A percentile compares a stretch with the other conserved stretches of the same genome.
Evolutionary conservation across 768 basidiomycete species (phyloP).

Genomic region (Boletellus emodensis): DNA sequence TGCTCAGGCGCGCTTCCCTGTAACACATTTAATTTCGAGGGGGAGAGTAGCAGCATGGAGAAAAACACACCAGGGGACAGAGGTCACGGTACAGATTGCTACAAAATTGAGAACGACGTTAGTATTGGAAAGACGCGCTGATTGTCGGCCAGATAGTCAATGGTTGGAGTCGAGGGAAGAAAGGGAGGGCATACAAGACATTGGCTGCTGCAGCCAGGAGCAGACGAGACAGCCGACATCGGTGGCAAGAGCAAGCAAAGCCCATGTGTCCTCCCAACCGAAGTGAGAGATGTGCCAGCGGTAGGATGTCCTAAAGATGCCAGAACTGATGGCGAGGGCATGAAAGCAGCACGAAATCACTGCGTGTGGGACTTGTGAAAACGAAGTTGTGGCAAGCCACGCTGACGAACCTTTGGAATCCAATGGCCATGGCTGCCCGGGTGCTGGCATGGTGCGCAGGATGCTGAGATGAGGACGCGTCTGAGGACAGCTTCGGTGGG

Average conservation of each 20-base stretch:
- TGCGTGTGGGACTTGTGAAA: background rate
- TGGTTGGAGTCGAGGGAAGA: background rate
- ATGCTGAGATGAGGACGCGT: too few species aligned
- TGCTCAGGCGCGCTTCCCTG: slow-evolving; percentile 18
- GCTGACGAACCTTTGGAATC: slow-evolving; percentile 12
- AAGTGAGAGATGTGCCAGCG: slow-evolving; percentile 14
- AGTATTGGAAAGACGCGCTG: background rate
- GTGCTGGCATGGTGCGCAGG: slow-evolving; percentile 9
- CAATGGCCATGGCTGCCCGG: slow-evolving; percentile 13
- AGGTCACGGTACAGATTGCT: background rate
- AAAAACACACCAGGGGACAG: slow-evolving; percentile 10
- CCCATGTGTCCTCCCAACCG: slow-evolving; percentile 17
- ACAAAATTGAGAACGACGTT: slow-evolving; percentile 6
- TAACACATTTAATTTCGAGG: background rate
- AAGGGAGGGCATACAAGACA: slow-evolving; percentile 1
- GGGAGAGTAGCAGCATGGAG: background rate
- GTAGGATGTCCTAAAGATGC: slow-evolving; percentile 13
- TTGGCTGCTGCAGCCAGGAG: slow-evolving; percentile 3
- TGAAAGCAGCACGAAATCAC: slow-evolving; percentile 9
- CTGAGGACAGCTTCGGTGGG: too few species aligned
- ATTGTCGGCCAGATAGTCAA: background rate
- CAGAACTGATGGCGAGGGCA: slow-evolving; percentile 7
- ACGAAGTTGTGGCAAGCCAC: background rate
- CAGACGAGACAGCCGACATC: slow-evolving; percentile 8
- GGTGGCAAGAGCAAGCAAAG: slow-evolving; percentile 12